These are phyloP conservation scores for Barnettozyma pratensis DNA, from an alignment of 805 yeast species.

Conservation along the genomic window DNA sequence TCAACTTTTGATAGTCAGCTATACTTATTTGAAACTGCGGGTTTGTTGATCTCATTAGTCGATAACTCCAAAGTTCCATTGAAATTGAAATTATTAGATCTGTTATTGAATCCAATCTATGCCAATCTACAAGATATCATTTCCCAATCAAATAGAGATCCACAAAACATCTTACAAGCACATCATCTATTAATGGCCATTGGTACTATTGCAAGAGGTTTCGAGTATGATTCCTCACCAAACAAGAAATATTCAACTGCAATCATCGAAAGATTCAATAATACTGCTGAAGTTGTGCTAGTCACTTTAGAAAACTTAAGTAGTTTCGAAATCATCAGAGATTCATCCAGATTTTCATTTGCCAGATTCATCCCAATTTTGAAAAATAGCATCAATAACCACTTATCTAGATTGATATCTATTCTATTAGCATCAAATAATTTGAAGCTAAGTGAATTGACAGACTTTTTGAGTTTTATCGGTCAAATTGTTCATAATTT, in stretches of 20 bases:
- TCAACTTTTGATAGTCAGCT: constrained; percentile 72
- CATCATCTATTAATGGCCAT: constrained; percentile 86
- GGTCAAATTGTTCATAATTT: constrained; percentile 84
- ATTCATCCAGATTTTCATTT: constrained; percentile 80
- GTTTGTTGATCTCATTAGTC: constrained; percentile 60
- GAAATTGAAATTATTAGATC: constrained; percentile 46
- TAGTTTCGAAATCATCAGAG: constrained; percentile 66
- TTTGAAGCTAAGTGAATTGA: constrained; percentile 58
- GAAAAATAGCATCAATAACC: constrained; percentile 43
- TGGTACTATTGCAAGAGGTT: constrained; percentile 86
- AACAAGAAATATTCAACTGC: constrained; percentile 31
- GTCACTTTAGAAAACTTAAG: constrained; percentile 77
- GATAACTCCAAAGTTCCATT: constrained; percentile 39
- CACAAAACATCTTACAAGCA: constrained; percentile 57
- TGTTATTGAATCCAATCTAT: constrained; percentile 71
- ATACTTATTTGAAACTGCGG: constrained; percentile 81
- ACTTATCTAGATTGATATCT: constrained; percentile 66
- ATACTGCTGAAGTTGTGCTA: constrained; percentile 75
- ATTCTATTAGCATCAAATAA: constrained; percentile 54
- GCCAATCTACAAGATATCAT: constrained; percentile 64
- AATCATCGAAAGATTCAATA: constrained; percentile 46
- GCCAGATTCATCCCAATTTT: constrained; percentile 81
- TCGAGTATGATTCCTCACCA: constrained; percentile 35
- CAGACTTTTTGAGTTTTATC: constrained; percentile 77
- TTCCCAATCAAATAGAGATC: constrained; percentile 34